Percentiles rank a stretch among this genome's conserved stretches.
Conservation (phyloP, 1,284 basidiomycete genomes). For the Malassezia caprae region DNA sequence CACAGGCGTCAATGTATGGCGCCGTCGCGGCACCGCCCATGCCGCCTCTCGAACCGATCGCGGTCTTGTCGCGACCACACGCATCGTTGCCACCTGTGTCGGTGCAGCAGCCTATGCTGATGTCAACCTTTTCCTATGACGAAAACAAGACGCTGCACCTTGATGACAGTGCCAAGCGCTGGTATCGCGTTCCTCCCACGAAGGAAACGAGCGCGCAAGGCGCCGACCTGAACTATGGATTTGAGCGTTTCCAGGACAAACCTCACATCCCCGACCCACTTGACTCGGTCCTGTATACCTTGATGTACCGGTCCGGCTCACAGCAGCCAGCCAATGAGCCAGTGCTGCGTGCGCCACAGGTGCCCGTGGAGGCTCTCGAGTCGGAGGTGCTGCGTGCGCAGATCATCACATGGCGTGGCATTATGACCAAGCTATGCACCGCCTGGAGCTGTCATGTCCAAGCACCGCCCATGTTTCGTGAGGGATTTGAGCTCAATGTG, state of each 20-base stretch:
- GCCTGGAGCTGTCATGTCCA: conserved; percentile 19
- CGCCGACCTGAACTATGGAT: conserved; percentile 46
- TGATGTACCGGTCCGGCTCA: conserved; percentile 9
- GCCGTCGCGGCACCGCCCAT: background rate
- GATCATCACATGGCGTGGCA: conserved; percentile 74
- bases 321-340: background rate
- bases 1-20: background rate
- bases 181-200: conserved; percentile 14
- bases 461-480: conserved; percentile 48
- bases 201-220: conserved; percentile 4
- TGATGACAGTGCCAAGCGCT: conserved; percentile 13
- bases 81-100: conserved; percentile 1
- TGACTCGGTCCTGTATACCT: conserved; percentile 17
- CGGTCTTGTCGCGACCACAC: background rate
- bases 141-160: conserved; percentile 1
- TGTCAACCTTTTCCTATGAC: conserved; percentile 16
- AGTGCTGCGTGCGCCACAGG: background rate
- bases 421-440: conserved; percentile 65
- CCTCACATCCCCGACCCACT: conserved; percentile 19
- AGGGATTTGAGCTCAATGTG: conserved; percentile 30
- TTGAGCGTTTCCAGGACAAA: conserved; percentile 61
- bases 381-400: conserved; percentile 41
- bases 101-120: conserved; percentile 12
- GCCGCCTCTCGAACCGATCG: background rate
- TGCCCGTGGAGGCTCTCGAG: conserved; percentile 15